Percentiles rank a stretch among this genome's conserved stretches.
phyloP scores from a whole-genome alignment of 2,329 filamentous ascomycete species.

The Cladosporium velox region DNA sequence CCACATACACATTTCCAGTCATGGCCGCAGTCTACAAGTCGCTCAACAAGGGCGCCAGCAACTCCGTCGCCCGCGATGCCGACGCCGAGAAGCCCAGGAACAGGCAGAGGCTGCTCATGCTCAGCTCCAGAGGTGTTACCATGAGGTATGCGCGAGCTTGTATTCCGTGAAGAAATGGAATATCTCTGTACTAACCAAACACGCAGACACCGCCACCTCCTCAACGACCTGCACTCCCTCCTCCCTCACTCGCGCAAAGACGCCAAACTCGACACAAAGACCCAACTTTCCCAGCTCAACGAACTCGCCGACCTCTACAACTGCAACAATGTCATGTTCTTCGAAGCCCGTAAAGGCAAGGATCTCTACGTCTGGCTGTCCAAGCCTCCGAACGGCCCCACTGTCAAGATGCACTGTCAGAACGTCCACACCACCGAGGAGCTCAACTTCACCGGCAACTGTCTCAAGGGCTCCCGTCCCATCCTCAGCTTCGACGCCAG shows the following conservation, averaged over 20 bases:
- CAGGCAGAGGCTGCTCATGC: constrained; percentile 72
- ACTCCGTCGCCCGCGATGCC: constrained; percentile 38
- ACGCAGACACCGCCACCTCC: constrained; percentile 81
- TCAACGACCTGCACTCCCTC: constrained; percentile 84
- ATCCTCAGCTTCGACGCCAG: constrained; percentile 87
- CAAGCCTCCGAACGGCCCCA: constrained; percentile 83
- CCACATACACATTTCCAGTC: constrained; percentile 13
- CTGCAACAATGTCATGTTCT: constrained; percentile 92
- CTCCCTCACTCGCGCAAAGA: constrained; percentile 93
- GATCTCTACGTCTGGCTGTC: constrained; percentile 93
- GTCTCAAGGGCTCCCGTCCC: constrained; percentile 87
- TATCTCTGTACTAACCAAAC: background rate
- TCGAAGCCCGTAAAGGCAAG: constrained; percentile 90
- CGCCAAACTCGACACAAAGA: constrained; percentile 95
- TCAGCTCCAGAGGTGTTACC: constrained; percentile 90
- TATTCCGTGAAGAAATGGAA: background rate
- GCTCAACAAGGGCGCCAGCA: constrained; percentile 47
- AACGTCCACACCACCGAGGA: constrained; percentile 91
- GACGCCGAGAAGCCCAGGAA: constrained; percentile 42
- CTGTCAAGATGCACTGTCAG: constrained; percentile 74
- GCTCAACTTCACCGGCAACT: constrained; percentile 95
- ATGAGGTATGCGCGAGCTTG: constrained; percentile 61
- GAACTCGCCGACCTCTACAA: constrained; percentile 79
- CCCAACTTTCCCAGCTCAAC: constrained; percentile 78
- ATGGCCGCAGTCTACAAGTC: constrained; percentile 62